phyloP scores from a whole-genome alignment of 768 basidiomycete genomes.

The Russula foetens region DNA sequence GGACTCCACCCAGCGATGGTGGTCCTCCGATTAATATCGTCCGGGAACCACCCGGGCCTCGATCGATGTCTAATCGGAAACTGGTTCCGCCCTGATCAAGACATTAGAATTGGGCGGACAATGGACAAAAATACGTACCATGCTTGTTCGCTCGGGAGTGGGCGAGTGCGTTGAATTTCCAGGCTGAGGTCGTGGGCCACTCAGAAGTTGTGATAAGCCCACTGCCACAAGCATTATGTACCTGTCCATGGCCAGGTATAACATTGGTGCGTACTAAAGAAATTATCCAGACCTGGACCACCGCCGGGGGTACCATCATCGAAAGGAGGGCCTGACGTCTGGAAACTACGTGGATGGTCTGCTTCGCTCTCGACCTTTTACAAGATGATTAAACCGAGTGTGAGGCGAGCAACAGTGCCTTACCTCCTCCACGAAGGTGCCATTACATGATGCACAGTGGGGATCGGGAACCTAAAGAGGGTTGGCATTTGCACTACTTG shows the following conservation, averaged over 20 bases:
- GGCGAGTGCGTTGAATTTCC: background rate
- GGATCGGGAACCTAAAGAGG: constrained; percentile 62
- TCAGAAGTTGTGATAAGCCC: constrained; percentile 5
- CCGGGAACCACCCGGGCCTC: constrained; percentile 26
- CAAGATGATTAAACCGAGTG: background rate
- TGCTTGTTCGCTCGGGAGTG: background rate
- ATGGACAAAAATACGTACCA: constrained; percentile 16
- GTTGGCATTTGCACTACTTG: background rate
- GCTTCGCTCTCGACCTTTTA: constrained; percentile 61
- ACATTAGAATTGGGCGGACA: constrained; percentile 5
- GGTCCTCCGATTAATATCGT: constrained; percentile 34
- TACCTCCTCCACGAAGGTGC: constrained; percentile 80
- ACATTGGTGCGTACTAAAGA: constrained; percentile 36
- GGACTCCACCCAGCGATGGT: constrained; percentile 23
- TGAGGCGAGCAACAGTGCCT: background rate
- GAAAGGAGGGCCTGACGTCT: constrained; percentile 28
- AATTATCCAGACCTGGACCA: constrained; percentile 34
- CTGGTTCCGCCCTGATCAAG: constrained; percentile 23
- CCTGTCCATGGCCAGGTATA: background rate
- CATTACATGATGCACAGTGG: constrained; percentile 72
- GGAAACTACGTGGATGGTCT: constrained; percentile 71
- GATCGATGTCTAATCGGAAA: constrained; percentile 32
- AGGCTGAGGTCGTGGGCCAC: background rate
- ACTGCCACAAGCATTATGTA: constrained; percentile 4
- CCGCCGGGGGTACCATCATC: constrained; percentile 20